Base-by-base conservation (phyloP, 768 basidiomycete species). In the Porpolomopsis calyptriformis region DNA sequence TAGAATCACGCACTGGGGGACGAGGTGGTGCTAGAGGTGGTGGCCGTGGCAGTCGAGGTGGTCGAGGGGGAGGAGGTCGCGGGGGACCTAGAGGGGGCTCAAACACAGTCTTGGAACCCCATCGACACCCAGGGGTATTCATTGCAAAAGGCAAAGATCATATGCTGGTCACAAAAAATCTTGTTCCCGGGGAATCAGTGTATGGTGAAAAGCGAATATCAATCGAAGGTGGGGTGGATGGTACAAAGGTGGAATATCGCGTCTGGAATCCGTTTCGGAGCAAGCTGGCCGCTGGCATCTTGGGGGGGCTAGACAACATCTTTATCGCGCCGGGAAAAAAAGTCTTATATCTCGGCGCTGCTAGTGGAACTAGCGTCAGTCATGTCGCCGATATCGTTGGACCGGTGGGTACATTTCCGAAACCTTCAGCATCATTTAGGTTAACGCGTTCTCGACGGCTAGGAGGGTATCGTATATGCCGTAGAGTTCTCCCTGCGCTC, bases 201-300 rank as follows among this genome's bases (percentile, higher is more conserved):
- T 99, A 99, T 63, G 96, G 96, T 50, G 96, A 99, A 67, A 99
- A 99, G 72, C 76, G 94, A 60, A 91, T 97, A 64, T 79, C 83
- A 12, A 77, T 97, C 57, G 89, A 92, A 11, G 70, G 72, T 10
- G 80, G 73, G 36, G 76, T 72, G 16, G 85, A 84, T 36, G 83
- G 76, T 35, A 85, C 83, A 49, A 99, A 99, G 70, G 73, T 80
- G 53, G 96, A 99, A 67, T 99, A 97, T 67, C 76, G 96, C 46
- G 96, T 99, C 24, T 99, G 96, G 96, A 99, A 99, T 70, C 96
- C 96, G 39, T 99, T 99, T 80, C 77, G 96, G 54, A 81, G 77
- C 60, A 99, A 98, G 73, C 64, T 99, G 54, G 96, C 96, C 24
- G 96, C 96, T 29, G 96, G 96, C 64, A 87, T 98, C 41, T 71